Evolutionary conservation across 75 land plant genomes (phyloP).

Genomic region (Cryptomeria japonica): DNA sequence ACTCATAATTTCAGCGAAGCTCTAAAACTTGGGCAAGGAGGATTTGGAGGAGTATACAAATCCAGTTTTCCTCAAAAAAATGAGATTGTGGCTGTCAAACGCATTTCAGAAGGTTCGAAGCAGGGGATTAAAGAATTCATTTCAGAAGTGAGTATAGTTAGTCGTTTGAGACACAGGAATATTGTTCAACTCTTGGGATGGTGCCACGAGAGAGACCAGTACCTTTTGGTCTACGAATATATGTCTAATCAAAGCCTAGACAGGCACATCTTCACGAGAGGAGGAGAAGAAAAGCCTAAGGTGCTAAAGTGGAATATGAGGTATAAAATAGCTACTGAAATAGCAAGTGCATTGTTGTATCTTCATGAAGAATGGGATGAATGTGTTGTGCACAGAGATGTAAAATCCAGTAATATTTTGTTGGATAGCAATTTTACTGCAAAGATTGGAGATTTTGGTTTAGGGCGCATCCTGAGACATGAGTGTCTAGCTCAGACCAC

Average conservation of each 20-base stretch:
- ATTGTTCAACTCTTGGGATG: conserved; percentile 35
- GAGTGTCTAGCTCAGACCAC: no score
- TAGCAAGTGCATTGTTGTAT: conserved; percentile 9
- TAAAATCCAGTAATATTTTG: conserved; percentile 31
- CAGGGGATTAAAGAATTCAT: conserved; percentile 34
- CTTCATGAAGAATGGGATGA: conserved; percentile 31
- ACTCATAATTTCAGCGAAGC: neutral
- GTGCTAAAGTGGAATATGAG: neutral
- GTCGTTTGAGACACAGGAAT: conserved; percentile 41
- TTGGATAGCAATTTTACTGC: conserved; percentile 6
- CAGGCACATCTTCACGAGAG: neutral
- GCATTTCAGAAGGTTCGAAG: conserved; percentile 16
- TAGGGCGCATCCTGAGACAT: no score
- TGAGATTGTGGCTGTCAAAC: conserved; percentile 20
- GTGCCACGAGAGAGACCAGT: conserved; percentile 13
- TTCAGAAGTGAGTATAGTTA: conserved; percentile 28
- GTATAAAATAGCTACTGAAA: neutral
- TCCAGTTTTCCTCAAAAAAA: neutral
- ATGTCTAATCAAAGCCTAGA: conserved; percentile 22
- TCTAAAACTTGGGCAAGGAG: neutral
- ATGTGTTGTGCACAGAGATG: conserved; percentile 28
- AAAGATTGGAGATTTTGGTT: no score
- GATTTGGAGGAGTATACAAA: neutral
- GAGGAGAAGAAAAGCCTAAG: no score
- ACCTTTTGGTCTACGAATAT: conserved; percentile 12